Percentiles rank a stretch among this genome's conserved stretches.
Conservation (phyloP, 2,329 filamentous ascomycete genomes). For the Scedosporium apiospermum region DNA sequence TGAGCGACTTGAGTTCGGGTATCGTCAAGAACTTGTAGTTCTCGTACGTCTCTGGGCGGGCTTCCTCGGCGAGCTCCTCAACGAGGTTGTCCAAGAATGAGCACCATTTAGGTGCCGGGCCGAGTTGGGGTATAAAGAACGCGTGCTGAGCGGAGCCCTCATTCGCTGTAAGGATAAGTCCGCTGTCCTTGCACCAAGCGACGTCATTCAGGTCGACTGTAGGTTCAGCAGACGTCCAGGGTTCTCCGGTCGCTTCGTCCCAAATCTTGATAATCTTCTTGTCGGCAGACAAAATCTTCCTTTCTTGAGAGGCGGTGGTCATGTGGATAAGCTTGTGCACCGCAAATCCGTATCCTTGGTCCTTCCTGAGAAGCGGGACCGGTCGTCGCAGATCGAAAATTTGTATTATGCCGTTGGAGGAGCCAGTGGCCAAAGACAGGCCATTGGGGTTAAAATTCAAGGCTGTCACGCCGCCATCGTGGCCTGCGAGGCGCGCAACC, state of each 20-base stretch:
- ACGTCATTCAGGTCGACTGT: constrained; percentile 92
- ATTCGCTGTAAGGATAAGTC: constrained; percentile 94
- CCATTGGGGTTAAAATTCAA: constrained; percentile 79
- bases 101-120: constrained; percentile 91
- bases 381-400: constrained; percentile 89
- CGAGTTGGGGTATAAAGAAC: constrained; percentile 90
- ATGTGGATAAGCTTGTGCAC: constrained; percentile 74
- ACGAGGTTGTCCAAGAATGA: constrained; percentile 95
- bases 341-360: constrained; percentile 90
- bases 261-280: constrained; percentile 97
- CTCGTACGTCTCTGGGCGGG: constrained; percentile 77
- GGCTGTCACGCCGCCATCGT: constrained; percentile 70
- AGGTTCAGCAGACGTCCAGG: constrained; percentile 94
- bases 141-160: constrained; percentile 92
- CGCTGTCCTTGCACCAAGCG: constrained; percentile 82
- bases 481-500: constrained; percentile 63
- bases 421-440: constrained; percentile 75
- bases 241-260: constrained; percentile 71
- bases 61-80: constrained; percentile 92
- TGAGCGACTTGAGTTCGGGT: constrained; percentile 75
- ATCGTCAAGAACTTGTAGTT: constrained; percentile 98
- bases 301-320: constrained; percentile 64
- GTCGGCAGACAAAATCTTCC: constrained; percentile 85
- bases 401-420: constrained; percentile 79
- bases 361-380: constrained; percentile 76